Evolutionary conservation across 768 basidiomycete genomes (phyloP).

Genomic region (Pseudohyphozyma bogoriensis): DNA sequence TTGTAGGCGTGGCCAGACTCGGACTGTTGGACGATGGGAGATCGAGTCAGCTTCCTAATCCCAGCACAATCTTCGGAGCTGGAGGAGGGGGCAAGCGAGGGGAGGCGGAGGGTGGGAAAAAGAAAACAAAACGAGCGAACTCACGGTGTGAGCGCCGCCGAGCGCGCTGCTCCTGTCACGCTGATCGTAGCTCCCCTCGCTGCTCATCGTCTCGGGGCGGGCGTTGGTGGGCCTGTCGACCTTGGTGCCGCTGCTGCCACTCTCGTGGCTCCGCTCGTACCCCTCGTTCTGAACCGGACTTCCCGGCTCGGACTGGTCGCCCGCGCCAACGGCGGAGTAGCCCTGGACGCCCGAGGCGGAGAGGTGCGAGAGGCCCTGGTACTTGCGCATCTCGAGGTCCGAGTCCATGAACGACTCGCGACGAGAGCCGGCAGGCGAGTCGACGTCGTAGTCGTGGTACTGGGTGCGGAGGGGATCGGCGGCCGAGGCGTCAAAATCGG

Average conservation of each 20-base stretch:
- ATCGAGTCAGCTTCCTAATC: neutral
- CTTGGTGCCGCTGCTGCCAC: constrained; percentile 22
- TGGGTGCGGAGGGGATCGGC: constrained; percentile 13
- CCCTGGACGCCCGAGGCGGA: constrained; percentile 24
- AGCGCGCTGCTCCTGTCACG: constrained; percentile 5
- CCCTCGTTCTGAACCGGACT: constrained; percentile 16
- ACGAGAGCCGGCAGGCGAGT: neutral
- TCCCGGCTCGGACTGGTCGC: constrained; percentile 24
- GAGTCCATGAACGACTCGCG: constrained; percentile 28
- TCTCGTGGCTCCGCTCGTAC: constrained; percentile 30
- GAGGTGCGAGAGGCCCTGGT: constrained; percentile 26
- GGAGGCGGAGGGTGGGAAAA: too few species aligned
- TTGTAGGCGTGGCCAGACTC: constrained; percentile 26
- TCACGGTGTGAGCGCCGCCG: neutral
- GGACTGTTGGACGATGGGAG: constrained; percentile 15
- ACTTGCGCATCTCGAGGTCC: constrained; percentile 29
- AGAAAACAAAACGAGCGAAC: neutral
- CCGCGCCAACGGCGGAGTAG: constrained; percentile 20
- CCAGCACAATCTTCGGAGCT: too few species aligned
- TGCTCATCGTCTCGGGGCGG: constrained; percentile 28
- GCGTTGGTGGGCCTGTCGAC: constrained; percentile 15
- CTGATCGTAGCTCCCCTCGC: constrained; percentile 23
- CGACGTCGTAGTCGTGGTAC: neutral
- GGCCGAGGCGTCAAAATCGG: constrained; percentile 12
- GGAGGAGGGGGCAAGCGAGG: too few species aligned